These are phyloP conservation scores for Calonectria crousiana DNA, from an alignment of 2,329 filamentous ascomycete genomes.

Conservation along the genomic window DNA sequence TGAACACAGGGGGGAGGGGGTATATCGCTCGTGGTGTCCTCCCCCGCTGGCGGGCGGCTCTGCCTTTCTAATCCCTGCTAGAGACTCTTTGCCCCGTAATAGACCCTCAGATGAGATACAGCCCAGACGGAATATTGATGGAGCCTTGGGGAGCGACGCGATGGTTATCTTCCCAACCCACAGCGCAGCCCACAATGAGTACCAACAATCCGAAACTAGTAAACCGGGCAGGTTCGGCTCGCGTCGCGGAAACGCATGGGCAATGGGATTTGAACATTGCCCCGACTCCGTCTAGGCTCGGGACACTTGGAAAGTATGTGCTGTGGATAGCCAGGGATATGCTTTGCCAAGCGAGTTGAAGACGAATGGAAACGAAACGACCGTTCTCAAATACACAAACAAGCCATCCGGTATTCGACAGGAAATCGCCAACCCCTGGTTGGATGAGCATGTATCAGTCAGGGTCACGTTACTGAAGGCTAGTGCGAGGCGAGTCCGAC, in stretches of 20 bases:
- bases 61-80: slow-evolving; percentile 16
- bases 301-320: not conserved
- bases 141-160: not conserved
- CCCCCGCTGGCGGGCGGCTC: slow-evolving; percentile 19
- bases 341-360: not conserved
- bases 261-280: not conserved
- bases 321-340: not conserved
- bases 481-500: not conserved
- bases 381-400: not conserved
- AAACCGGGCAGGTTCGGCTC: slow-evolving; percentile 24
- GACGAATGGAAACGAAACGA: not conserved
- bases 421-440: not conserved
- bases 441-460: not conserved
- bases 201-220: not conserved
- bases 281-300: not conserved
- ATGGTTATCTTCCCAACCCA: not conserved
- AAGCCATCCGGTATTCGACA: not conserved
- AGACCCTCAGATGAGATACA: slow-evolving; percentile 18
- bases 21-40: not conserved
- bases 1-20: slow-evolving; percentile 4
- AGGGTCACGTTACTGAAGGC: not conserved
- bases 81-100: not conserved
- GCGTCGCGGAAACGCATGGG: slow-evolving; percentile 23
- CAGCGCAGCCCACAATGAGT: not conserved
- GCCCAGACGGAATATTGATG: slow-evolving; percentile 1